Evolutionary conservation across 2,329 filamentous ascomycete species (phyloP).

Genomic region (Phoma herbarum): DNA sequence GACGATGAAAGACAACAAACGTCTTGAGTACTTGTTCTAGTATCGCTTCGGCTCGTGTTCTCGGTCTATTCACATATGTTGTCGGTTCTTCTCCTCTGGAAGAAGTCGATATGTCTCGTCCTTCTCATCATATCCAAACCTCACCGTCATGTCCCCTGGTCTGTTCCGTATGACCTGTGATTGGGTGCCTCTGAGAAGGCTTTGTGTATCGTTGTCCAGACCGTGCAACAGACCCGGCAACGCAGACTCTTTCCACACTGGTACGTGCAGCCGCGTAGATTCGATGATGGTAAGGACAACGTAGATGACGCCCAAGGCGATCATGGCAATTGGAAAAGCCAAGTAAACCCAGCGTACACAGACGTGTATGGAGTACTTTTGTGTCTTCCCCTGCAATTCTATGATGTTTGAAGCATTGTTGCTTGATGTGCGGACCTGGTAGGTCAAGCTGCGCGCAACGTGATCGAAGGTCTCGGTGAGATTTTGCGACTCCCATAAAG

Average conservation of each 20-base stretch:
- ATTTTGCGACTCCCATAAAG: conserved; percentile 8
- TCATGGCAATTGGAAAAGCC: conserved; percentile 9
- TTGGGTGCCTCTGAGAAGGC: neutral
- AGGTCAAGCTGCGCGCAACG: conserved; percentile 14
- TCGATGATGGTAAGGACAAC: conserved; percentile 4
- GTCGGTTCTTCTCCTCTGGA: too few relatives aligned
- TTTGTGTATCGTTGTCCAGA: conserved; percentile 16
- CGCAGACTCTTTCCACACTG: conserved; percentile 15
- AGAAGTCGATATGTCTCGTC: too few relatives aligned
- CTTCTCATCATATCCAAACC: neutral
- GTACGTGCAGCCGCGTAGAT: conserved; percentile 1
- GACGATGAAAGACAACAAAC: too few relatives aligned
- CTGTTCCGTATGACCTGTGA: too few relatives aligned
- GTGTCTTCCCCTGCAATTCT: conserved; percentile 1
- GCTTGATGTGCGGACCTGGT: conserved; percentile 8
- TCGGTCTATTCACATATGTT: too few relatives aligned
- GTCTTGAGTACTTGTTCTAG: too few relatives aligned
- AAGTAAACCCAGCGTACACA: conserved; percentile 11
- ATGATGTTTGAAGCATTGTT: too few relatives aligned
- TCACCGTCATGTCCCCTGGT: too few relatives aligned
- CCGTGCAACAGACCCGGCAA: conserved; percentile 16
- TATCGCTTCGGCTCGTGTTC: too few relatives aligned
- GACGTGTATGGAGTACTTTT: conserved; percentile 10
- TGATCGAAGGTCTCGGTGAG: conserved; percentile 9
- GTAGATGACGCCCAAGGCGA: conserved; percentile 3